Evolutionary conservation across 2,329 filamentous ascomycete species (phyloP).

Genomic region (Apiospora marii): DNA sequence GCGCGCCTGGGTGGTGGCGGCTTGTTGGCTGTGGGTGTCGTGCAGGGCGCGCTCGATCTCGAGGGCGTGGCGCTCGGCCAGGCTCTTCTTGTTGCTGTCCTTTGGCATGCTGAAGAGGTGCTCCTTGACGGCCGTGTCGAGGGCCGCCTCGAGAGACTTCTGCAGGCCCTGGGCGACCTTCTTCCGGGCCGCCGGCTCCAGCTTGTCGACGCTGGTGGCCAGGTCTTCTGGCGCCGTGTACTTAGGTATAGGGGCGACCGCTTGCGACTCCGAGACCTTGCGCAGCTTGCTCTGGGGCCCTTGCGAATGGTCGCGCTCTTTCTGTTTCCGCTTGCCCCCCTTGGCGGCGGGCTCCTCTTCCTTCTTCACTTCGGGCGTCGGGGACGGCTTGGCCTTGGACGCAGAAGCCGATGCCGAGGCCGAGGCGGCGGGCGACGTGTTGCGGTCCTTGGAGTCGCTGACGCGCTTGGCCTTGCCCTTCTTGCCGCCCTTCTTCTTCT

Average conservation of each 20-base stretch:
- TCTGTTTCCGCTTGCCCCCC: slow-evolving; percentile 59
- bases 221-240: slow-evolving; percentile 63
- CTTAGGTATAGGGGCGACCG: slow-evolving; percentile 35
- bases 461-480: slow-evolving; percentile 69
- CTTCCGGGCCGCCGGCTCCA: slow-evolving; percentile 68
- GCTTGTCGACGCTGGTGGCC: slow-evolving; percentile 57
- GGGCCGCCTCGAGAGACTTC: slow-evolving; percentile 71
- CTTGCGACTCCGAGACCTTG: slow-evolving; percentile 61
- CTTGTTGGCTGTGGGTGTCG: slow-evolving; percentile 60
- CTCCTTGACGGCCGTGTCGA: slow-evolving; percentile 72
- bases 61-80: slow-evolving; percentile 76
- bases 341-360: slow-evolving; percentile 52
- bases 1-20: slow-evolving; percentile 72
- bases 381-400: slow-evolving; percentile 48
- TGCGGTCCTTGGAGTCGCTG: slow-evolving; percentile 67
- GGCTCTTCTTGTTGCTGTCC: slow-evolving; percentile 67
- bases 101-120: slow-evolving; percentile 69
- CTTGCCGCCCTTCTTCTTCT: slow-evolving; percentile 64
- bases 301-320: slow-evolving; percentile 65
- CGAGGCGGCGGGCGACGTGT: slow-evolving; percentile 50
- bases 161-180: slow-evolving; percentile 74
- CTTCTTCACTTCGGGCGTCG: slow-evolving; percentile 51
- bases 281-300: slow-evolving; percentile 57
- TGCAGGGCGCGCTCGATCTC: slow-evolving; percentile 79
- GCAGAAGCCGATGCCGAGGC: slow-evolving; percentile 51